Conservation (phyloP, 768 basidiomycete genomes). For the Imleria badia region DNA sequence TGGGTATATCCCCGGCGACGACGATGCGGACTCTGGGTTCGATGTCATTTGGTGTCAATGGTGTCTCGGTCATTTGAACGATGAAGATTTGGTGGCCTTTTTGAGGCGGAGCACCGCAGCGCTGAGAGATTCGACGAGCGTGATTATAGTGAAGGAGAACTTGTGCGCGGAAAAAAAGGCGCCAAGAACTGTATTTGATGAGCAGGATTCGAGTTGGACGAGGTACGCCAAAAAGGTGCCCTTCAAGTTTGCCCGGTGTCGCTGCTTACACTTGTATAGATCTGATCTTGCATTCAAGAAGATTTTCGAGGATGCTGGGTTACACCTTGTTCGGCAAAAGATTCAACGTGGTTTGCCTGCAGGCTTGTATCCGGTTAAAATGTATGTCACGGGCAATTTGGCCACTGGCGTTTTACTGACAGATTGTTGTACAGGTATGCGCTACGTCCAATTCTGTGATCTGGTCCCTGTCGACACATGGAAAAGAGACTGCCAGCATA, state of each 20-base stretch:
- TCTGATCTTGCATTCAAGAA: constrained; percentile 82
- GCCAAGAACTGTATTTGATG: constrained; percentile 66
- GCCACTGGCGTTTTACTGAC: constrained; percentile 6
- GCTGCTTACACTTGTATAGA: constrained; percentile 40
- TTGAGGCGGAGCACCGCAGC: constrained; percentile 62
- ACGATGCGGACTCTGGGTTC: constrained; percentile 60
- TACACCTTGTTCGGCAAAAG: constrained; percentile 69
- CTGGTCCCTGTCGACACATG: background rate
- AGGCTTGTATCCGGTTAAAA: constrained; percentile 83
- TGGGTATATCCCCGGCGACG: constrained; percentile 59
- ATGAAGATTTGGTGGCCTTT: constrained; percentile 76
- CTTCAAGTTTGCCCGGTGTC: background rate
- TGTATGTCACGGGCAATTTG: constrained; percentile 45
- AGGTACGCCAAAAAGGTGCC: constrained; percentile 48
- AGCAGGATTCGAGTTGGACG: constrained; percentile 86
- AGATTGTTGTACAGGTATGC: constrained; percentile 24
- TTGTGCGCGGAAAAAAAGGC: constrained; percentile 64
- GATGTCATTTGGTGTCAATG: constrained; percentile 97
- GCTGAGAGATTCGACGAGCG: constrained; percentile 50
- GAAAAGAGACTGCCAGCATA: no score
- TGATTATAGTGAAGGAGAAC: constrained; percentile 94
- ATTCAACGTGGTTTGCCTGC: constrained; percentile 81
- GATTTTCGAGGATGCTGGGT: constrained; percentile 70
- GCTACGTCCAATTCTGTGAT: constrained; percentile 13
- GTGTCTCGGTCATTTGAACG: constrained; percentile 87